Base-by-base conservation (phyloP, 345 rosid genomes). In the Gossypium turneri region DNA sequence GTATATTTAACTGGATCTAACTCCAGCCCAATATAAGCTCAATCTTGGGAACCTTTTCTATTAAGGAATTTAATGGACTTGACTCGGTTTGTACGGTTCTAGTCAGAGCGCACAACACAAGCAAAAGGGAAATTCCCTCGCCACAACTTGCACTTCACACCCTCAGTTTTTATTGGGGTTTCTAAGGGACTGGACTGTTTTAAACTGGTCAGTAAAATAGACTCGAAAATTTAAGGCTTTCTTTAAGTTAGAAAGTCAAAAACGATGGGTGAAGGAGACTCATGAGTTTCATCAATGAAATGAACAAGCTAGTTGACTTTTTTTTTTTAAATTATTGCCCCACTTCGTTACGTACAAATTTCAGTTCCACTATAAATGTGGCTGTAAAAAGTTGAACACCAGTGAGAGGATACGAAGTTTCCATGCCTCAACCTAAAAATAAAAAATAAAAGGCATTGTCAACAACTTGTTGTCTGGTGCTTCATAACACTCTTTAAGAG, bases 61-160 rank as follows among this genome's bases (percentile, higher is more conserved):
- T 45, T 34, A 34, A 34, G 22, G 17, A 43, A 57, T 4, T 20
- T 57, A 4, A 57, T 57, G 61, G 17, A 43, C 9, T 44, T 65
- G 70, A 66, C 52, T 66, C 29, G 51, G 2, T 45, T 65, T 52
- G 57, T 52, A 43, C 70, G 52, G 8, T 3, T 11, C 29, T 65
- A 65, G 27, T 48, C 70, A 65, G 47, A 38, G 38, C 41, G 72
- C 57, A 67, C 38, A 45, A 48, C 56, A 51, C 19, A 52, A 6
- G 41, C 43, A 12, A 12, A 9, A 16, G 19, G 34, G 41, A 48
- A 67, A 67, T 67, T 67, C 48, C 41, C 43, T 48, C 72, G 7
- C 57, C 72, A 24, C 56, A 25, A 50, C 53, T 20, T 66, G 70
- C 27, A 19, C 70, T 66, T 66, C 53, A 66, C 53, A 41, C 72